phyloP scores from a whole-genome alignment of 164 flowering plant genomes.

The Santalum album region DNA sequence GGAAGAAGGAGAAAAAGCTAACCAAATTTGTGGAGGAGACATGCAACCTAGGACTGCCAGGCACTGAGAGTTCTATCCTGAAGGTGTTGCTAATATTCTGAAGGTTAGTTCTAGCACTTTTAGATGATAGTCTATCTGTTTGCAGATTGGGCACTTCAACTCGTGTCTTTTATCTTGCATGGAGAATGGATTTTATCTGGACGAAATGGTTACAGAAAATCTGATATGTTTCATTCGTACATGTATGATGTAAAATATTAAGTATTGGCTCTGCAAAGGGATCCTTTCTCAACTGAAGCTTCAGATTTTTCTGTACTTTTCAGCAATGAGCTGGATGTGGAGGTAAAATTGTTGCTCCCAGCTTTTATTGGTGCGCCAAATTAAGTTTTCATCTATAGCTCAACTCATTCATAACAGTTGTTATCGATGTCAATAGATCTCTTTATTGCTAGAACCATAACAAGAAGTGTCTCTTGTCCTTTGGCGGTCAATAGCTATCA shows the following conservation, averaged over 20 bases:
- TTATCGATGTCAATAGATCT: constrained; percentile 99
- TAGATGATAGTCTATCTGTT: no score
- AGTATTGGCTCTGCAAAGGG: constrained; percentile 63
- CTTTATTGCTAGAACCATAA: constrained; percentile 91
- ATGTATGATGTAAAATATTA: constrained; percentile 67
- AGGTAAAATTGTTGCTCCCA: constrained; percentile 33
- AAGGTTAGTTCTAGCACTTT: constrained; percentile 41
- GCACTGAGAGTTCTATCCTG: constrained; percentile 98
- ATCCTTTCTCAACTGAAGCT: constrained; percentile 68
- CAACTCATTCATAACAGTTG: constrained; percentile 38
- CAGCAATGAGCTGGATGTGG: constrained; percentile 98
- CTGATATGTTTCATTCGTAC: constrained; percentile 50
- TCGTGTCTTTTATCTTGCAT: constrained; percentile 37
- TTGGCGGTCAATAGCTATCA: constrained; percentile 54
- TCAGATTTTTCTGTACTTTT: constrained; percentile 90
- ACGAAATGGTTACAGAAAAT: constrained; percentile 34
- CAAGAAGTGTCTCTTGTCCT: constrained; percentile 74
- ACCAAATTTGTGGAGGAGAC: constrained; percentile 76
- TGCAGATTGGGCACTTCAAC: no score
- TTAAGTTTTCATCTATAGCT: constrained; percentile 7
- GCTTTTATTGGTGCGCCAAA: not conserved
- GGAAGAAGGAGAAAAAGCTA: constrained; percentile 61
- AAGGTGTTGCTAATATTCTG: constrained; percentile 88
- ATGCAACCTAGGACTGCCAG: constrained; percentile 95
- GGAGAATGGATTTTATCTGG: constrained; percentile 94